phyloP scores from a whole-genome alignment of 1,284 basidiomycete species.

The Ganoderma lingzhi region DNA sequence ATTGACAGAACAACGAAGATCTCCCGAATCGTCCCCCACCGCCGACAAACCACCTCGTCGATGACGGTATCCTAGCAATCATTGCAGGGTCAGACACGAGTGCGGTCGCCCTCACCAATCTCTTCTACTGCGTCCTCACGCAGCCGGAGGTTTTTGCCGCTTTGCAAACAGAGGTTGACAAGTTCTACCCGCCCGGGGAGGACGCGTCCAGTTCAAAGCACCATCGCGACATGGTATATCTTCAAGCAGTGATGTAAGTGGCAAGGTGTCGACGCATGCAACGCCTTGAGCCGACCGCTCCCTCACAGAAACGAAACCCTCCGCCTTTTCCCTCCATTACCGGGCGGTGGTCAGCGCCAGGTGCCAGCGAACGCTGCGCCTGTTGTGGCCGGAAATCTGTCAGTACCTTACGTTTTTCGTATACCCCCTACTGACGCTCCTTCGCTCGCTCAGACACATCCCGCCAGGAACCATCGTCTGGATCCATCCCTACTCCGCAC shows the following conservation, averaged over 20 bases:
- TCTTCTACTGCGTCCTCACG: slow-evolving; percentile 34
- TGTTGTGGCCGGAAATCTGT: background rate
- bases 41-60: slow-evolving; percentile 15
- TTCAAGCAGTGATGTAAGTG: slow-evolving; percentile 42
- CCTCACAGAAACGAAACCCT: slow-evolving; percentile 65
- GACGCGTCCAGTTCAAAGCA: slow-evolving; percentile 30
- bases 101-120: slow-evolving; percentile 31
- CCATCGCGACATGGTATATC: slow-evolving; percentile 39
- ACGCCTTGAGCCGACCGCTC: background rate
- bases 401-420: background rate
- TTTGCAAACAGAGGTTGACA: slow-evolving; percentile 40
- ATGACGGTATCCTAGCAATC: slow-evolving; percentile 30
- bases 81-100: slow-evolving; percentile 44
- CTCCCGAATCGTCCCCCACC: slow-evolving; percentile 23
- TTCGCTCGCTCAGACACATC: background rate
- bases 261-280: background rate
- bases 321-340: slow-evolving; percentile 62
- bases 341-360: slow-evolving; percentile 57
- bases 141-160: slow-evolving; percentile 30
- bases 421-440: no score
- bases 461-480: slow-evolving; percentile 12
- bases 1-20: slow-evolving; percentile 33
- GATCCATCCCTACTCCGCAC: background rate
- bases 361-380: slow-evolving; percentile 23
- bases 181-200: slow-evolving; percentile 36